A percentile compares a stretch with the other conserved stretches of the same genome.
phyloP scores from a whole-genome alignment of 163 green algal species.

The Scenedesmus sp. region DNA sequence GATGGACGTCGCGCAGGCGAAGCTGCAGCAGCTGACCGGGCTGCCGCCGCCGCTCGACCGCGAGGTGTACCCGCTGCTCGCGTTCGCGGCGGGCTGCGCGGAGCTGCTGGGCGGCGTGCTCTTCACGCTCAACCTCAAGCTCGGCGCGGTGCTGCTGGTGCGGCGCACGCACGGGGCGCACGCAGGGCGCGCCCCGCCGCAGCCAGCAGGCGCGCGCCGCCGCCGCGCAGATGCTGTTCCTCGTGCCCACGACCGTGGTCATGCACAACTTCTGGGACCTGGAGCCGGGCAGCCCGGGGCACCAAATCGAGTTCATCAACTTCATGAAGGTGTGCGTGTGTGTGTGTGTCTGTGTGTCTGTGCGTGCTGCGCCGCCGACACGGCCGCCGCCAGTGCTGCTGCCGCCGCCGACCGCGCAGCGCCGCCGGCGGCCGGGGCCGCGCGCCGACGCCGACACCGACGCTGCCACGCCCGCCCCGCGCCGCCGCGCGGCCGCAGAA shows the following conservation, averaged over 20 bases:
- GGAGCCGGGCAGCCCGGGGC: slow-evolving; percentile 11
- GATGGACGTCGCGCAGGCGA: slow-evolving; percentile 7
- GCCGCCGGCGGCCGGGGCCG: too few species aligned
- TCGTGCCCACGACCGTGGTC: slow-evolving; percentile 28
- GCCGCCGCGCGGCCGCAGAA: too few species aligned
- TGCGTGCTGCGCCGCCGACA: too few species aligned
- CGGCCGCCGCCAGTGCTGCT: too few species aligned
- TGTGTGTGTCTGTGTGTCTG: too few species aligned
- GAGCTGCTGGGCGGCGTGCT: slow-evolving; percentile 38
- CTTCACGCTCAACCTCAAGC: slow-evolving; percentile 23
- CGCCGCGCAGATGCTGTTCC: slow-evolving; percentile 24
- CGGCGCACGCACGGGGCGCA: too few species aligned
- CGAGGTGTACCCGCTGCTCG: slow-evolving; percentile 22
- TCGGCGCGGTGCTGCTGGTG: slow-evolving; percentile 32
- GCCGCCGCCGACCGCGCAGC: too few species aligned
- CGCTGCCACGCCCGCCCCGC: too few species aligned
- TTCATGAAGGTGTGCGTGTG: slow-evolving; percentile 39
- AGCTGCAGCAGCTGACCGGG: slow-evolving; percentile 6
- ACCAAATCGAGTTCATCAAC: slow-evolving; percentile 46
- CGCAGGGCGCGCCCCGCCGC: too few species aligned
- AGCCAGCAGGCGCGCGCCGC: background rate
- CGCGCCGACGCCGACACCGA: too few species aligned
- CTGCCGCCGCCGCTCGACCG: background rate
- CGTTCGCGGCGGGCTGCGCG: slow-evolving; percentile 18
- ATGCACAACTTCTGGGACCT: slow-evolving; percentile 47